Evolutionary conservation across 352 stramenopile species (phyloP).

Genomic region (Globisporangium nunn): DNA sequence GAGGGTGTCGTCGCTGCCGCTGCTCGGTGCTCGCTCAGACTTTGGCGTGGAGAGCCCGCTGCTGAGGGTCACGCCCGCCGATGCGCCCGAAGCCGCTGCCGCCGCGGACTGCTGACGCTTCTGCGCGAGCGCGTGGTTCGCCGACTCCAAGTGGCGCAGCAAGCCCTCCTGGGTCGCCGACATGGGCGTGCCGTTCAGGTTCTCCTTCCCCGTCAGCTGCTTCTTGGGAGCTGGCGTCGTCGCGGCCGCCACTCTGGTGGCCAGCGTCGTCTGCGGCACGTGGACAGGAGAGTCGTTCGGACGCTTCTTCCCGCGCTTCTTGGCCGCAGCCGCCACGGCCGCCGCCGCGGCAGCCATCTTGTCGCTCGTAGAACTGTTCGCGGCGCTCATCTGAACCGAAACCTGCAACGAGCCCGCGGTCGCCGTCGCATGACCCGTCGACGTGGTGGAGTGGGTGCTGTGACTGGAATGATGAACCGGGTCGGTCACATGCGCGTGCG

Average conservation of each 20-base stretch:
- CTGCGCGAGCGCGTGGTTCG: slow-evolving; percentile 59
- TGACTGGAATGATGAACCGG: neutral
- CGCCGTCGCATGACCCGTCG: slow-evolving; percentile 8
- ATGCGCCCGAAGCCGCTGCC: neutral
- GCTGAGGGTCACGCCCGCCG: slow-evolving; percentile 1
- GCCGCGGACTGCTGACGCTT: slow-evolving; percentile 35
- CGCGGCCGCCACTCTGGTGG: neutral
- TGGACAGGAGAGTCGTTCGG: slow-evolving; percentile 27
- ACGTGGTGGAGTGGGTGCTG: slow-evolving; percentile 2
- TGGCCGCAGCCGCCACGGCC: slow-evolving; percentile 15
- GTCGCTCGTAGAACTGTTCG: neutral
- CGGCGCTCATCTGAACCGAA: slow-evolving; percentile 9
- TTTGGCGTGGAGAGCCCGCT: slow-evolving; percentile 31
- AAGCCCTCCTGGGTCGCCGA: slow-evolving; percentile 54
- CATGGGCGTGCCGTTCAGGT: slow-evolving; percentile 23
- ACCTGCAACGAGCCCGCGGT: slow-evolving; percentile 11
- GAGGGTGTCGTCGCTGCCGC: slow-evolving; percentile 37
- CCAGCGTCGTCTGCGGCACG: slow-evolving; percentile 8
- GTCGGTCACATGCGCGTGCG: slow-evolving; percentile 12
- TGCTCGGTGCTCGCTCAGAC: slow-evolving; percentile 42
- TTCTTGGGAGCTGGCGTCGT: slow-evolving; percentile 23
- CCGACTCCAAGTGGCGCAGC: slow-evolving; percentile 63
- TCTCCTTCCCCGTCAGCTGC: slow-evolving; percentile 14
- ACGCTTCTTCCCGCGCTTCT: slow-evolving; percentile 51
- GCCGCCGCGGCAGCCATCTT: slow-evolving; percentile 5